A percentile compares a stretch with the other conserved stretches of the same genome.
Conservation (phyloP, 2,329 filamentous ascomycete genomes). For the Zelopaecilomyces penicillatus region DNA sequence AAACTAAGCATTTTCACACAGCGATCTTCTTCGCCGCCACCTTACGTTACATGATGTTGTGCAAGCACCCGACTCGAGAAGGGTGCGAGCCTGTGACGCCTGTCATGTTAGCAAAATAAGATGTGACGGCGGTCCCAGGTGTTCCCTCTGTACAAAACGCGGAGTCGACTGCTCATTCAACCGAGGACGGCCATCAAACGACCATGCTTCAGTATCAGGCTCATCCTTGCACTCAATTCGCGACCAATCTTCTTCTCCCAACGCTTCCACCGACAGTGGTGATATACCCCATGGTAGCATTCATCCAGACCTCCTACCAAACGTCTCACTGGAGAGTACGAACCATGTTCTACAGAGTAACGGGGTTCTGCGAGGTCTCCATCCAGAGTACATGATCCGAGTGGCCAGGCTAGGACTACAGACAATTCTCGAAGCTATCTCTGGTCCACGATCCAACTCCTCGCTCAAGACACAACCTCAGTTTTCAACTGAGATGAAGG, state of each 20-base stretch:
- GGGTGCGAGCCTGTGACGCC: conserved; percentile 32
- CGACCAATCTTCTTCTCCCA: too few relatives aligned
- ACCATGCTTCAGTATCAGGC: too few relatives aligned
- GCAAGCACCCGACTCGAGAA: conserved; percentile 22
- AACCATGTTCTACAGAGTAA: too few relatives aligned
- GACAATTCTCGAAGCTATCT: conserved; percentile 5
- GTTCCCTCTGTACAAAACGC: conserved; percentile 31
- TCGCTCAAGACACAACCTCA: neutral
- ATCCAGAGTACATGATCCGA: neutral
- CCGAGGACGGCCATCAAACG: neutral
- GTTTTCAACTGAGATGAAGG: conserved; percentile 9
- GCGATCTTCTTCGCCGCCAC: conserved; percentile 32
- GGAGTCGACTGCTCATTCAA: conserved; percentile 27
- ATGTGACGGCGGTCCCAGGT: conserved; percentile 32
- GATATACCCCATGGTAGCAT: too few relatives aligned
- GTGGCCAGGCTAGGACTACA: neutral
- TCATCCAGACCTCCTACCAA: too few relatives aligned
- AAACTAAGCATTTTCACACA: conserved; percentile 7
- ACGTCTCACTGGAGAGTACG: too few relatives aligned
- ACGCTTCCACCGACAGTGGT: too few relatives aligned
- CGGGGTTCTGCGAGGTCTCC: neutral
- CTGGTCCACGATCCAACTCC: neutral
- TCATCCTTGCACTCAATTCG: too few relatives aligned
- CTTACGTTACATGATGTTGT: conserved; percentile 25
- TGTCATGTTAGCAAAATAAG: conserved; percentile 39